Percentiles rank a stretch among this genome's conserved stretches.
phyloP scores from a whole-genome alignment of 2,329 filamentous ascomycete genomes.

The Trichoderma asperellum region DNA sequence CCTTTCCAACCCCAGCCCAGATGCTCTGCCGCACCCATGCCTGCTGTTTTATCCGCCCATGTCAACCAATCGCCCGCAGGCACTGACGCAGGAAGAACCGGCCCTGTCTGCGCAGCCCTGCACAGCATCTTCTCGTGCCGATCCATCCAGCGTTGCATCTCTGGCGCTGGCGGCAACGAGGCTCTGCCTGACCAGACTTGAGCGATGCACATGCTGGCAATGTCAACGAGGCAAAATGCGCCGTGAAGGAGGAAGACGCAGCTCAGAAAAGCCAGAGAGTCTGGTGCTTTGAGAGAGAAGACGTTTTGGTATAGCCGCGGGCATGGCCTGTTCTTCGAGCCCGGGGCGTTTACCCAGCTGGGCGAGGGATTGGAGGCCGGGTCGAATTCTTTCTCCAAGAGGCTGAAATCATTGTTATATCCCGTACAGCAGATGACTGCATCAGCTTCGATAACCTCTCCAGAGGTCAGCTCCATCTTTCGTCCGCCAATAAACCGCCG shows the following conservation, averaged over 20 bases:
- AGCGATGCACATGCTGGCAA: conserved; percentile 42
- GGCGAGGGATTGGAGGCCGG: conserved; percentile 30
- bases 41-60: conserved; percentile 42
- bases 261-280: conserved; percentile 46
- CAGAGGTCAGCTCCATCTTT: conserved; percentile 40
- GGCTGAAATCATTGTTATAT: conserved; percentile 41
- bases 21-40: conserved; percentile 45
- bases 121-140: conserved; percentile 33
- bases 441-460: conserved; percentile 39
- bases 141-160: conserved; percentile 41
- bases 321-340: conserved; percentile 36
- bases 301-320: conserved; percentile 49
- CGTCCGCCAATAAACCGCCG: conserved; percentile 34
- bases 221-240: conserved; percentile 35
- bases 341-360: conserved; percentile 32
- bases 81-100: conserved; percentile 34
- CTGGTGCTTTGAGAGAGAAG: conserved; percentile 47
- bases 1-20: conserved; percentile 46
- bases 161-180: conserved; percentile 39
- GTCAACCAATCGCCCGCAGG: conserved; percentile 34
- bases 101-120: conserved; percentile 32
- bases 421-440: conserved; percentile 45
- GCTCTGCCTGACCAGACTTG: conserved; percentile 35
- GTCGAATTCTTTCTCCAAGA: conserved; percentile 31
- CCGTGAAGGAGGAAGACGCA: conserved; percentile 35